Conservation (phyloP, 768 basidiomycete genomes). For the Leccinellum rugosiceps region DNA sequence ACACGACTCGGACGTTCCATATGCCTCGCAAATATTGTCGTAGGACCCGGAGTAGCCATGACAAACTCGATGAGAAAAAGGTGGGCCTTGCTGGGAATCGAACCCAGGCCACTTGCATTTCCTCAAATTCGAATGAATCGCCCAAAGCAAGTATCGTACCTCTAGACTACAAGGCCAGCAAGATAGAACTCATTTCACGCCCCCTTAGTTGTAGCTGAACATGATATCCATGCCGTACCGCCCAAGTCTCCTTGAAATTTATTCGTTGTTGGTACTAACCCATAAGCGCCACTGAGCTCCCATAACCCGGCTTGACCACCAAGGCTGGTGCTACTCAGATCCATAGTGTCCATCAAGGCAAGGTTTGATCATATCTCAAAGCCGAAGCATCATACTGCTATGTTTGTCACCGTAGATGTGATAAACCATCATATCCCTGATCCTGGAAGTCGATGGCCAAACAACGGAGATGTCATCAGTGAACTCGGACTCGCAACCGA, state of each 20-base stretch:
- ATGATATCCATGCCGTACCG: no score
- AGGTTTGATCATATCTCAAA: background rate
- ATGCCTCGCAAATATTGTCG: background rate
- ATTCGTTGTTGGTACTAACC: no score
- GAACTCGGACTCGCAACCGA: background rate
- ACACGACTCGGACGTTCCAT: background rate
- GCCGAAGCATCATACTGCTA: background rate
- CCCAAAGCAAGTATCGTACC: slow-evolving; percentile 35
- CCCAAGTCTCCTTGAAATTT: no score
- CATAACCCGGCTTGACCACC: background rate
- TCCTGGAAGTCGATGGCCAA: background rate
- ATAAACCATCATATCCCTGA: background rate
- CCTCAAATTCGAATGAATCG: background rate
- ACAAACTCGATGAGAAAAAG: background rate
- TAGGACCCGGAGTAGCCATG: background rate
- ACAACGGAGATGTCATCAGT: background rate
- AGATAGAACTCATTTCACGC: background rate
- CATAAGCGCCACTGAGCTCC: background rate
- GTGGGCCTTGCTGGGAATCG: slow-evolving; percentile 39
- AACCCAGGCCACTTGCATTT: slow-evolving; percentile 39
- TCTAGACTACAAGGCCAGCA: slow-evolving; percentile 32
- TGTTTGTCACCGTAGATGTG: background rate
- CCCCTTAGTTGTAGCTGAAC: background rate
- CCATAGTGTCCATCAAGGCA: background rate
- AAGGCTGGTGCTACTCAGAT: no score